Evolutionary conservation across 1,139 yeast species (phyloP), one percentile per base, ranked within the genome.

Genomic region (Kodamaea fungicola): DNA sequence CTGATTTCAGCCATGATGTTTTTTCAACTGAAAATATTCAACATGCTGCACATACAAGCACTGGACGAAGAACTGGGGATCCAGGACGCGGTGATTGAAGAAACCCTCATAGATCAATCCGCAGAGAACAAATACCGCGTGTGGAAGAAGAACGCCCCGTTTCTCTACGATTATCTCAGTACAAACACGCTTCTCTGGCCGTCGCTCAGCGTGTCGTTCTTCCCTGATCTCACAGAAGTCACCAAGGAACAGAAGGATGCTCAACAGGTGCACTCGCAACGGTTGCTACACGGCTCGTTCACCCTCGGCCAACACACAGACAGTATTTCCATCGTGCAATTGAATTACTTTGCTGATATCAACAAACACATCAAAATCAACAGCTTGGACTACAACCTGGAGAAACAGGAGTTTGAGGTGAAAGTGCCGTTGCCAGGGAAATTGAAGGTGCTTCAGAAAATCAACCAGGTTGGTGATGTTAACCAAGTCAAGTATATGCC

Each of bases 91-190:
- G 25, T 10, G 26, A 23, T 23, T 9, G 36, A 33, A 6, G 34
- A 37, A 6, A n/a, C 49, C 6, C 42, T 50, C 7, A 58, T 64
- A 12, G 62, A 60, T 37, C 55, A 55, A 23, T 33, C 50, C 7
- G 50, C 64, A 1, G 67, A 66, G 43, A 62, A 52, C 6, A 56
- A 65, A 12, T 75, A 75, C 50, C 55, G 73, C 27, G 54, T 64
- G 12, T 77, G 81, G 81, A 76, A 76, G 62, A 77, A 76, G 47
- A 76, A 77, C 46, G 53, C 78, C 1, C 80, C 80, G 1, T 63
- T 64, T 35, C 53, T 76, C 12, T 77, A 77, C 50, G 76, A 71
- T 44, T 75, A 72, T 44, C 44, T 77, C 8, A 64, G 67, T 27
- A 77, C 83, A 4, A 61, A 67, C 31, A 57, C 80, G 2, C 55